A percentile compares a stretch with the other conserved stretches of the same genome.
Conservation (phyloP, 2,329 filamentous ascomycete species). For the Trichoderma atroviride region DNA sequence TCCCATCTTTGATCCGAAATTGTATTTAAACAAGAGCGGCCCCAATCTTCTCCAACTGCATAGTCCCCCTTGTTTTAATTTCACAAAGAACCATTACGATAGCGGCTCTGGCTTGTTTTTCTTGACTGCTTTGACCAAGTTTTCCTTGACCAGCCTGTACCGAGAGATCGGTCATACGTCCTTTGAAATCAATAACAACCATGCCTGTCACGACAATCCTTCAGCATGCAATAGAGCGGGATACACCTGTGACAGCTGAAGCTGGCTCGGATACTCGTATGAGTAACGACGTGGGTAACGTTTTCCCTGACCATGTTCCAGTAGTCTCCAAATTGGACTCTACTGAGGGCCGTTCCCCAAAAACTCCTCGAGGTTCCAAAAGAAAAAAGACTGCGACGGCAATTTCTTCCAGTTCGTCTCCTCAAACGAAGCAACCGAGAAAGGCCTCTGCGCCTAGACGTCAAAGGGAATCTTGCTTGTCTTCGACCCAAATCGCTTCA, state of each 20-base stretch:
- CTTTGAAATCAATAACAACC: not conserved
- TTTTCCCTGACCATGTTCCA: not conserved
- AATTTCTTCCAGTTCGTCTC: not conserved
- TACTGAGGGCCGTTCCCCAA: not conserved
- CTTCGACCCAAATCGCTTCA: not conserved
- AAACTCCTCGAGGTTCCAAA: not conserved
- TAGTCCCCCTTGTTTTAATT: slow-evolving; percentile 26
- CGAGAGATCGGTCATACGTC: not conserved
- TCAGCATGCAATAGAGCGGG: not conserved
- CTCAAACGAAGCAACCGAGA: not conserved
- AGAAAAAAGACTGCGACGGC: not conserved
- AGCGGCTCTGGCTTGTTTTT: not conserved
- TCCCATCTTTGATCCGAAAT: not conserved
- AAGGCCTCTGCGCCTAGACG: not conserved
- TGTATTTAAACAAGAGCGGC: not conserved
- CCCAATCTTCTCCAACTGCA: not conserved
- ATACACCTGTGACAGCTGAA: not conserved
- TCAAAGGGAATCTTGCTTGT: no score
- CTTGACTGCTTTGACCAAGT: not conserved
- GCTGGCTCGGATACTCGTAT: not conserved
- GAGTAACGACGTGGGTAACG: not conserved
- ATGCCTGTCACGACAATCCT: slow-evolving; percentile 16
- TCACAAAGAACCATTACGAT: slow-evolving; percentile 34
- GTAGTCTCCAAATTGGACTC: not conserved
- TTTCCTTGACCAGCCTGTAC: not conserved